These are phyloP conservation scores for Haplosporangium sp. DNA, from an alignment of 371 early-diverging fungal genomes.

Conservation along the genomic window DNA sequence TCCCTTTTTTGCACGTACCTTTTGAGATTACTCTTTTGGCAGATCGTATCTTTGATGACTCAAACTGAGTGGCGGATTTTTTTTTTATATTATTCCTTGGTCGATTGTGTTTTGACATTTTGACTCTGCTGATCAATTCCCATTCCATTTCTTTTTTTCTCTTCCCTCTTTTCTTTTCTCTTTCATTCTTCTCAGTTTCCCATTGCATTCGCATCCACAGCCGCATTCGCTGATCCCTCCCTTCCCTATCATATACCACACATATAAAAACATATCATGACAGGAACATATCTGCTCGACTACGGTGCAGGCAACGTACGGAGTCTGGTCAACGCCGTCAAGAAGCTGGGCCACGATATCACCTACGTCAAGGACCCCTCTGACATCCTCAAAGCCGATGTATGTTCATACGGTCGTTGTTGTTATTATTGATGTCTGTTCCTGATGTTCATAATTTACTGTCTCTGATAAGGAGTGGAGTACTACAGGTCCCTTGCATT, in stretches of 20 bases:
- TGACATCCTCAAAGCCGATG: constrained; percentile 92
- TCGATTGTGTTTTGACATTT: neutral
- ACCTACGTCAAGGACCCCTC: constrained; percentile 74
- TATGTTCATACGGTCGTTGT: constrained; percentile 51
- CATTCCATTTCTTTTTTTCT: neutral
- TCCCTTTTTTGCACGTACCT: too few relatives aligned
- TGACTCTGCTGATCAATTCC: neutral
- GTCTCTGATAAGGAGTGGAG: neutral
- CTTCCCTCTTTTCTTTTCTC: neutral
- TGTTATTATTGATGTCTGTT: neutral
- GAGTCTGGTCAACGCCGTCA: constrained; percentile 94
- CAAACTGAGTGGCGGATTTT: constrained; percentile 25
- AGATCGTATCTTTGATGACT: constrained; percentile 17
- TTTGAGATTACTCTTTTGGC: too few relatives aligned
- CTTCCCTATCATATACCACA: neutral
- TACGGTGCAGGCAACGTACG: constrained; percentile 99
- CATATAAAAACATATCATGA: constrained; percentile 50
- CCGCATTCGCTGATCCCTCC: neutral
- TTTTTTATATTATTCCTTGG: neutral
- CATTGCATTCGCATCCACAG: neutral
- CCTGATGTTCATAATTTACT: neutral
- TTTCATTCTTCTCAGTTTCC: neutral
- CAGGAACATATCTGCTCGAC: constrained; percentile 86
- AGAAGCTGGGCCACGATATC: constrained; percentile 88
- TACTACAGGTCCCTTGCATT: too few relatives aligned